phyloP scores from a whole-genome alignment of 2,329 filamentous ascomycete genomes.

The Calonectria hawksworthii region DNA sequence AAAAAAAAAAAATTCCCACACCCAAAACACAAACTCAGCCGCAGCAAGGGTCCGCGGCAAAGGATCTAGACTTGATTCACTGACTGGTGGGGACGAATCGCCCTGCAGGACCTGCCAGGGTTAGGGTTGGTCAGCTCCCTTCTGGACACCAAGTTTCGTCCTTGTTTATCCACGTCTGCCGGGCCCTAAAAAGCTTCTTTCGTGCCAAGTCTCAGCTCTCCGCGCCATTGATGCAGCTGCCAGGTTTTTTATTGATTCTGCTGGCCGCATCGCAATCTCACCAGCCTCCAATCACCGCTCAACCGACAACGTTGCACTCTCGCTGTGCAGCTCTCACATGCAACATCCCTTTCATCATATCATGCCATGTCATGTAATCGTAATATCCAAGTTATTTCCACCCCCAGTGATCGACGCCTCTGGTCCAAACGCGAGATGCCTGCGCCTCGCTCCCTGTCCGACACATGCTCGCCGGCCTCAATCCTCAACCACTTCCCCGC shows the following conservation, averaged over 20 bases:
- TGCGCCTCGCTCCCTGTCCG: not conserved
- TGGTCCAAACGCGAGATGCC: not conserved
- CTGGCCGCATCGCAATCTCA: not conserved
- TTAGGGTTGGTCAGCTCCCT: conserved; percentile 8
- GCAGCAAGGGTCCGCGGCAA: conserved; percentile 8
- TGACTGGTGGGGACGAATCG: not conserved
- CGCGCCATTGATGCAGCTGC: not conserved
- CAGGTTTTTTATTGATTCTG: not conserved
- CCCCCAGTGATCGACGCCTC: not conserved
- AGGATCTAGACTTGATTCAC: not conserved
- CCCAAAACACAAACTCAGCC: not conserved
- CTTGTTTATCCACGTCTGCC: not conserved
- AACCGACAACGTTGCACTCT: not conserved
- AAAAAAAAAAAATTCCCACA: not conserved
- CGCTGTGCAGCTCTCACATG: not conserved
- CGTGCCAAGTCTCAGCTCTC: conserved; percentile 1
- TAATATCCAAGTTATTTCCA: not conserved
- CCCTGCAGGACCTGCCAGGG: not conserved
- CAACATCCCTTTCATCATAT: not conserved
- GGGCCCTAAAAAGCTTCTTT: conserved; percentile 10
- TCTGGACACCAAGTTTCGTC: not conserved
- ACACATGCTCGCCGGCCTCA: conserved; percentile 8
- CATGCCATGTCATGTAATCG: not conserved
- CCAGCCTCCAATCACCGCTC: not conserved
- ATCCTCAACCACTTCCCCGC: not conserved